Evolutionary conservation across 2,329 filamentous ascomycete genomes (phyloP), one percentile per base, ranked within the genome.

Genomic region (Dactylonectria macrodidyma): DNA sequence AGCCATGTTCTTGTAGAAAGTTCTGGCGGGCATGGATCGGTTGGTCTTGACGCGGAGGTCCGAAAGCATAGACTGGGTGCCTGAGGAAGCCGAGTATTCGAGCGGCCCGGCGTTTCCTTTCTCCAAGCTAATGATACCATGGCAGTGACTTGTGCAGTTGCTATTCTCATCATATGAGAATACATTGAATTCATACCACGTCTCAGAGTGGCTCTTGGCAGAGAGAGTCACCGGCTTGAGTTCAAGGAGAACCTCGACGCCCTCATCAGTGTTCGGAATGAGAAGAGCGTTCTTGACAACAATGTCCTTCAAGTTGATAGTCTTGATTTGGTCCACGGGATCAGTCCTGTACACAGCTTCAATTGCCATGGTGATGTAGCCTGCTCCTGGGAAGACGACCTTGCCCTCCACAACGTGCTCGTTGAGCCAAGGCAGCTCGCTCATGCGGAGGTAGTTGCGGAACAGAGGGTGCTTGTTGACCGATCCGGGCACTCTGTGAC

Each of bases 371-470:
- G 73, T 71, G 22, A 82, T 73, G 64, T 81, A 82, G 19, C 76
- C 81, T 3, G 81, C 78, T 9, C 67, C 76, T 1, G 81, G 81
- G 63, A 81, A 82, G 4, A 82, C 73, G 19, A 78, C 64, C 30
- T 74, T 71, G 3, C 66, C 66, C 19, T 76, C 69, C 7, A 82
- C 71, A 4, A 69, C 68, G 59, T 83, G 81, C 41, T 81, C 79
- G 2, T 64, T 64, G 7, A 83, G 59, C 81, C 81, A 83, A 1
- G 78, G 76, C 0, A 78, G 64, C 54, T 81, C 75, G 12, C 75
- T 75, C 3, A 78, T 62, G 1, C 64, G 65, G 3, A 84, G 69
- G 8, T 78, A 70, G 62, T 82, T 81, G 7, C 81, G 71, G 78
- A 79, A 84, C 2, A 64, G 47, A 0, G 77, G 77, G 34, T 77